Evolutionary conservation across 192 early-diverging fungal species (phyloP).

Genomic region (Oehlia diaphana): DNA sequence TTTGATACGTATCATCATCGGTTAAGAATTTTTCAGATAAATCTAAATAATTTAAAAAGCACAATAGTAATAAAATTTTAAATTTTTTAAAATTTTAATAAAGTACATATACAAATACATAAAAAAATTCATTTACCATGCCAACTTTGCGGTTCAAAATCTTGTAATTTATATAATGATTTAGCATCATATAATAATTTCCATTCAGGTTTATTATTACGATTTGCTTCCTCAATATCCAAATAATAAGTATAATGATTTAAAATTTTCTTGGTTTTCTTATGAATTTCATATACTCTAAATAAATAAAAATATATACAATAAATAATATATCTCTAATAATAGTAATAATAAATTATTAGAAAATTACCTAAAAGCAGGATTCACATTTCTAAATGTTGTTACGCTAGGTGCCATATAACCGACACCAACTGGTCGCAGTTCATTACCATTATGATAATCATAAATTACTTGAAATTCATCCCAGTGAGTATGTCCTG

Average conservation of each 20-base stretch:
- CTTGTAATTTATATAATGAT: not conserved
- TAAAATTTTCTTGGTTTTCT: constrained; percentile 5
- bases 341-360: not conserved
- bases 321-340: not conserved
- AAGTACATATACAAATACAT: not conserved
- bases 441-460: not conserved
- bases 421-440: not conserved
- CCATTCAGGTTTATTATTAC: constrained; percentile 4
- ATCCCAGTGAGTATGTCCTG: constrained; percentile 17
- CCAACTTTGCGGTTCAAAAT: constrained; percentile 15
- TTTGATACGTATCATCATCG: not conserved
- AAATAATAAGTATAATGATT: constrained; percentile 15
- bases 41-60: not conserved
- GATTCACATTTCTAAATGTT: constrained; percentile 13
- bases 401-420: constrained; percentile 14
- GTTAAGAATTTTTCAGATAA: not conserved
- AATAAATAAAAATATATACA: not conserved
- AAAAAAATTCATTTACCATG: not conserved
- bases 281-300: constrained; percentile 16
- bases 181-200: constrained; percentile 23
- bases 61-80: not conserved
- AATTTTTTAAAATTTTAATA: not conserved
- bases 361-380: constrained; percentile 8
- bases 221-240: constrained; percentile 16
- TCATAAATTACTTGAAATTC: constrained; percentile 17